Base-by-base conservation (phyloP, 305 asterid genomes). In the Salvia sclarea region DNA sequence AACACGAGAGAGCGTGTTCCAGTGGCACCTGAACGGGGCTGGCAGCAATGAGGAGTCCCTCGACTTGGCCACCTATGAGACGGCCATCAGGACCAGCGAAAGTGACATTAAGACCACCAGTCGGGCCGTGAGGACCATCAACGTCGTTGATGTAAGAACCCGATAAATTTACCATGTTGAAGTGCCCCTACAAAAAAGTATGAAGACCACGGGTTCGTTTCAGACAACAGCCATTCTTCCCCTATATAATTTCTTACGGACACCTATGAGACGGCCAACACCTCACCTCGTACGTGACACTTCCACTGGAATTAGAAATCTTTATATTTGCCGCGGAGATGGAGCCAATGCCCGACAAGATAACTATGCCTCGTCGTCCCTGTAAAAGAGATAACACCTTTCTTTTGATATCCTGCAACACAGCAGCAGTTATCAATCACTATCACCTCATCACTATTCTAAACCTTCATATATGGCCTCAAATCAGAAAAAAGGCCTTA, bases 201-300 rank as follows among this genome's bases (percentile, higher is more conserved):
- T 28, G 21, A 61, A 71, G 49, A 47, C 41, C 60, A 55, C 9
- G 54, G 54, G 30, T 40, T 67, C 48, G 13, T 63, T 62, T 56
- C 62, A 65, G 21, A 20, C 28, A 24, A 7, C 31, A 43, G 37
- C 37, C 8, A 4, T 73, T 69, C 61, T 44, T 50, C 33, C 16
- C 14, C 20, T 1, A 28, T 64, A 16, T 31, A 10, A 40, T 14
- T 4, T 57, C 75, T 55, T 60, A 41, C 25, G 54, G 52, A n/a
- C n/a, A n/a, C 60, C 37, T 45, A 64, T n/a, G n/a, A n/a, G n/a
- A n/a, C n/a, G n/a, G 74, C 64, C 72, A 54, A 70, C 61, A 88
- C 96, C 97, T 86, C 96, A 68, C 97, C 97, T 90, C 97, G 49
- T 88, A 90, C 24, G 94, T 85, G 71, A 90, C 86, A 21, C 81